These are phyloP conservation scores for Diddensiella caesifluorescens DNA, from an alignment of 805 yeast species.

Conservation along the genomic window DNA sequence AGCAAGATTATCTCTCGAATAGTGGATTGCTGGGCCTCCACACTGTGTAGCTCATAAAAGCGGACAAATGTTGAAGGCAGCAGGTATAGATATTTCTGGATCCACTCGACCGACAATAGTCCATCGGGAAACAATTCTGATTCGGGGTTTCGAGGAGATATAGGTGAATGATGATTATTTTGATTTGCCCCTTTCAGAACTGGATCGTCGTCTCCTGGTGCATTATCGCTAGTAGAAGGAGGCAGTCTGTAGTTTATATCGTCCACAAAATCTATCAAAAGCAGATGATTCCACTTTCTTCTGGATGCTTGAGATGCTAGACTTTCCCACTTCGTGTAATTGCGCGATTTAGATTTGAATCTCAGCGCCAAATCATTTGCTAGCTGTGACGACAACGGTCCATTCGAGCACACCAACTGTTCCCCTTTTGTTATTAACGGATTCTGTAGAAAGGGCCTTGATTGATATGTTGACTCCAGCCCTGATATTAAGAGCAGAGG, in stretches of 20 bases:
- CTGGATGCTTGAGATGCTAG: slow-evolving; percentile 17
- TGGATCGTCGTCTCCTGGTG: slow-evolving; percentile 1
- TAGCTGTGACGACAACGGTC: slow-evolving; percentile 5
- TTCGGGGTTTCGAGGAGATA: slow-evolving; percentile 44
- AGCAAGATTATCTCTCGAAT: slow-evolving; percentile 21
- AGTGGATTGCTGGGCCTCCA: slow-evolving; percentile 28
- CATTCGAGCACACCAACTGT: slow-evolving; percentile 3
- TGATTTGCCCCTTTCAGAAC: neutral
- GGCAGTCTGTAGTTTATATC: slow-evolving; percentile 9
- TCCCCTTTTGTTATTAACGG: slow-evolving; percentile 15
- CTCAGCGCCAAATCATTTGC: slow-evolving; percentile 16
- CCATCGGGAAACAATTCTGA: slow-evolving; percentile 39
- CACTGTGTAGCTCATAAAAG: slow-evolving; percentile 36
- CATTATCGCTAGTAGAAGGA: slow-evolving; percentile 5
- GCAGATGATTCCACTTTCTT: slow-evolving; percentile 15
- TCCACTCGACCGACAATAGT: slow-evolving; percentile 45
- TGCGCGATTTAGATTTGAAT: slow-evolving; percentile 17
- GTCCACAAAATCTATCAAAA: slow-evolving; percentile 17
- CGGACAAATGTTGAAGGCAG: slow-evolving; percentile 46
- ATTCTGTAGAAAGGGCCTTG: slow-evolving; percentile 2
- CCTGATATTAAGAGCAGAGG: slow-evolving; percentile 20
- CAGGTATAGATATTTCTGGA: slow-evolving; percentile 44
- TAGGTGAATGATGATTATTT: slow-evolving; percentile 25
- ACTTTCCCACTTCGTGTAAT: slow-evolving; percentile 16
- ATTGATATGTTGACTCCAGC: slow-evolving; percentile 2